Evolutionary conservation across 2,329 filamentous ascomycete genomes (phyloP), one percentile per base, ranked within the genome.

Genomic region (Magnaporthales sp.): DNA sequence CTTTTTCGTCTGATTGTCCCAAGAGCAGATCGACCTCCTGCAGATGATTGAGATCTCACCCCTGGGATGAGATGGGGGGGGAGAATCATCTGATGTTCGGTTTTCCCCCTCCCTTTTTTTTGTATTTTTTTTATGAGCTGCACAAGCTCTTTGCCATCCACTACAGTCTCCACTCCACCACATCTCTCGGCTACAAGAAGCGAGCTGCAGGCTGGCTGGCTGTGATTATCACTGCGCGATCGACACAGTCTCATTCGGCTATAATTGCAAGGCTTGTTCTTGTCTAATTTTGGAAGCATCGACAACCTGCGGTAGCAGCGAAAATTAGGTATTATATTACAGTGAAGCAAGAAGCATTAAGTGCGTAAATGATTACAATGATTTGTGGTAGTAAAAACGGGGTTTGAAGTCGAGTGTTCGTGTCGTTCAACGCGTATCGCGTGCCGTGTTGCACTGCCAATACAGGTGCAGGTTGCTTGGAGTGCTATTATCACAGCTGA

Each of bases 1-100:
- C n/a, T n/a, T n/a, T 24, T 63, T 65, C 63, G 65, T 66, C 64
- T 70, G 64, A 58, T 67, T n/a, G 67, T 67, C 64, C 51, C 54
- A 58, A 30, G 26, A 26, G 24, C 66, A 62, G 66, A 13, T 27
- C 22, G 19, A 22, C 54, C 26, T 46, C 15, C 19, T 46, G 38
- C 38, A 46, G 38, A n/a, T 5, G 38, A 46, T 46, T 46, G 38
- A 46, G 38, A 46, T 46, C 38, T 19, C n/a, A 46, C 38, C 38
- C 38, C 38, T n/a, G n/a, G n/a, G n/a, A 31, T 46, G 38, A 46
- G n/a, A n/a, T 46, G 9, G n/a, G 38, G 38, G 38, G n/a, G 2
- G 38, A 7, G n/a, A 7, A 46, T 46, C 38, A 46, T 46, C 38
- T 46, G 38, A 46, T 46, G 32, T n/a, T n/a, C 24, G 6, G 31